phyloP scores from a whole-genome alignment of 2,329 filamentous ascomycete species.

The Pseudocercospora macadamiae region DNA sequence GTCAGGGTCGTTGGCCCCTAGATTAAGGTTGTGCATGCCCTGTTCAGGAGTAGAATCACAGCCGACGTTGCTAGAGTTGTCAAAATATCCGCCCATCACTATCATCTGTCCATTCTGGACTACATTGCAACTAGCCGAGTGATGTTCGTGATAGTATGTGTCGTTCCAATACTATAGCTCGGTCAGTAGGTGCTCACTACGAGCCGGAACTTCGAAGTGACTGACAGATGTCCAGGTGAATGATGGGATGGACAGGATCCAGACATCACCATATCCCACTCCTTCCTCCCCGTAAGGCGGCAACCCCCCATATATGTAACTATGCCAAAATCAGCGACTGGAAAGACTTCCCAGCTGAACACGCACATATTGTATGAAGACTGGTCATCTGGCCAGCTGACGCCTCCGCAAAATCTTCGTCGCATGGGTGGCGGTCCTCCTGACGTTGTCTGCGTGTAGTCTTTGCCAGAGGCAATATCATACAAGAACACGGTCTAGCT shows the following conservation, averaged over 20 bases:
- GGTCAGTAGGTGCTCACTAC: no score
- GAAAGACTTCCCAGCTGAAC: no score
- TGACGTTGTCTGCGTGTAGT: slow-evolving; percentile 62
- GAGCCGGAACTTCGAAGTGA: no score
- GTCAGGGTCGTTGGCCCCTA: slow-evolving; percentile 50
- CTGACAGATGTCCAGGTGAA: slow-evolving; percentile 69
- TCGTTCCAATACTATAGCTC: no score
- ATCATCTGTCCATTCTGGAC: slow-evolving; percentile 63
- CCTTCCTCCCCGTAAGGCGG: slow-evolving; percentile 41
- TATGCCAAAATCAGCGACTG: no score
- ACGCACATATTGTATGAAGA: slow-evolving; percentile 70
- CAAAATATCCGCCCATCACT: slow-evolving; percentile 64
- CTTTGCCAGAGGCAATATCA: slow-evolving; percentile 62
- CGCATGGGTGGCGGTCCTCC: slow-evolving; percentile 58
- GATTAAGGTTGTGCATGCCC: slow-evolving; percentile 56
- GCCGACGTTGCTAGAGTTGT: slow-evolving; percentile 49
- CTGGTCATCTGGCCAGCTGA: slow-evolving; percentile 60
- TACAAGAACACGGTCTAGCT: no score
- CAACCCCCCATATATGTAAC: slow-evolving; percentile 65
- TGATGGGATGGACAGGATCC: slow-evolving; percentile 63
- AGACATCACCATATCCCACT: slow-evolving; percentile 63
- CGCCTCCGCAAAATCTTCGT: slow-evolving; percentile 64
- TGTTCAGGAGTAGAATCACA: slow-evolving; percentile 54
- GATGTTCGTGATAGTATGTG: slow-evolving; percentile 52
- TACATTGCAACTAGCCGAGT: slow-evolving; percentile 63